Evolutionary conservation across 2,329 filamentous ascomycete species (phyloP), one percentile per base, ranked within the genome.

Genomic region (Calonectria crousiana): DNA sequence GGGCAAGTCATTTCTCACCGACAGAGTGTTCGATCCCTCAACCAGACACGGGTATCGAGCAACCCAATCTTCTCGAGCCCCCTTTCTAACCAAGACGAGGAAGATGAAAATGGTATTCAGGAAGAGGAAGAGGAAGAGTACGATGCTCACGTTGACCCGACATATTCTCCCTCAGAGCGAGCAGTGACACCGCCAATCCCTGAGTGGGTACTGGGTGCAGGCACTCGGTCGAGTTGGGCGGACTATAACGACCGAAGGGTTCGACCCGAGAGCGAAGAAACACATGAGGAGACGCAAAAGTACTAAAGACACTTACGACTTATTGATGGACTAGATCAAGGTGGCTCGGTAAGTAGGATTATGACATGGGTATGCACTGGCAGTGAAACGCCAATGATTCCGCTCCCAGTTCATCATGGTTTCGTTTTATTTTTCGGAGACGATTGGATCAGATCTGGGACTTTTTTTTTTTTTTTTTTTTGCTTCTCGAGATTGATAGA

Each of bases 1-100:
- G 93, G 92, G 5, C 90, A 92, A 77, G 85, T 93, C 23, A 90
- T 95, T 53, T 86, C 88, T 11, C 88, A 91, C 68, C 87, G 86
- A 34, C 82, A 86, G 23, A 90, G 89, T 79, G 85, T 89, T 60
- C 86, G 88, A 58, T 89, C 88, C 5, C 83, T 92, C 9, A 85
- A 82, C 30, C 87, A 90, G 47, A 88, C 91, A 83, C 88, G 90
- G 23, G 92, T 90, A 77, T 89, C 88, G 56, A 92, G 90, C 80
- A 79, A 90, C 23, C 87, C 89, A 0, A 84, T 85, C 3, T 84
- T 84, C 0, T 84, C 86, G 0, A 86, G 83, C 67, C 89, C 89
- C 2, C 85, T 92, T 23, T 88, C 86, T 70, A 85, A 87, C 20
- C 86, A 88, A 49, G 85, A 84, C 14, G 79, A 81, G 49, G 76